Evolutionary conservation across 1,284 basidiomycete genomes (phyloP), one percentile per base, ranked within the genome.

Genomic region (Waitea zeae): DNA sequence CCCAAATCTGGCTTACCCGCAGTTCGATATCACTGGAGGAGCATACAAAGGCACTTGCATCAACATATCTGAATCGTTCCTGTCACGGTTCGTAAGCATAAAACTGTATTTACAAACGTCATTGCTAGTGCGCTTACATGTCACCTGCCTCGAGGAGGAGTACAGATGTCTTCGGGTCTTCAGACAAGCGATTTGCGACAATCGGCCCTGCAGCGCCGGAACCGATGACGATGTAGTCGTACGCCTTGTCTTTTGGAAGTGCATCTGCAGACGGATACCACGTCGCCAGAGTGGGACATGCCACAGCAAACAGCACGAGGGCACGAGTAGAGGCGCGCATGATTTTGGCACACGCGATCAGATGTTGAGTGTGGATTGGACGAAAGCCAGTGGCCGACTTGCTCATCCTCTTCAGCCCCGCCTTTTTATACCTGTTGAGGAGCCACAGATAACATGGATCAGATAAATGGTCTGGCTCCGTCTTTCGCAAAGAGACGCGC

Each of bases 121-220:
- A n/a, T n/a, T 12, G 7, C 7, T n/a, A n/a, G n/a, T 7, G 9
- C 15, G 15, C 33, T 9, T 17, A 36, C 35, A 17, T 13, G 4
- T 17, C 18, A n/a, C 46, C 46, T 12, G 46, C 51, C 36, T 53
- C 51, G 29, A 53, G 36, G 13, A 51, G 44, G 12, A 40, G 40
- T 6, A 53, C 49, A 12, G 40, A 30, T 9, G 41, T 33, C 17
- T 18, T 19, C 2, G 43, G 38, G 35, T 47, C 38, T 33, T 49
- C 47, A 19, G 40, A 34, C 5, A 49, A 38, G 9, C 29, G 9
- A 14, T 30, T 30, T 7, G 29, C 29, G 15, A 30, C 14, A 15
- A 30, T 14, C 6, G 6, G 7, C 9, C 29, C 29, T 7, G 29
- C 29, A 30, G 29, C 15, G 11, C 29, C 29, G 28, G 28, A 27